Base-by-base conservation (phyloP, 352 stramenopile species). In the Albugo laibachii region DNA sequence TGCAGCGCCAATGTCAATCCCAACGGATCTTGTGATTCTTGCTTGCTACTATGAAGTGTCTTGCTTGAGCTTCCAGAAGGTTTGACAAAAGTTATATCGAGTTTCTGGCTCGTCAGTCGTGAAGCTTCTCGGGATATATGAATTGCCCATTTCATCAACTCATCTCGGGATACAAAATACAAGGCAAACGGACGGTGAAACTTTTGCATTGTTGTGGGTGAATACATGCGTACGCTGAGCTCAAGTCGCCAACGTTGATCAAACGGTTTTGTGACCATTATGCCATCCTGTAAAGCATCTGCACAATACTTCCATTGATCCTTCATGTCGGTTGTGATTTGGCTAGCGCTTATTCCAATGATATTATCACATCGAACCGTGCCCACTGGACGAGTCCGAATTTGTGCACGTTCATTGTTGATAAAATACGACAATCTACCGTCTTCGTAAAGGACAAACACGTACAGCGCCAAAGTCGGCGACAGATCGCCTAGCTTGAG, bases 81-180 rank as follows among this genome's bases (percentile, higher is more conserved):
- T 38, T 47, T 11, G 45, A 39, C 24, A 8, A 31, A 31, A 31
- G 3, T 31, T 8, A 31, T 10, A 46, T 92, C 76, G 45, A 83
- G 83, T 49, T 92, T 76, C 15, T 85, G 71, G 1, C 73, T 71
- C 8, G 72, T 83, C n/a, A 84, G 58, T 0, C 78, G 69, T 50
- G 84, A 85, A 2, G 71, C 73, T 43, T 88, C 75, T 13, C 78
- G 74, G 14, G 73, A 71, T 15, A 92, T 73, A 21, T 59, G 66
- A 31, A 78, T 69, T 13, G 73, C 76, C 78, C 78, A 92, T 48
- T 88, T 87, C 71, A 92, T 86, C 73, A 88, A 83, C 36, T 80
- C 65, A 35, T 92, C 72, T 40, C 84, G 70, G 0, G 62, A 69
- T 21, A 61, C 48, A 47, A 92, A 87, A 40, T 74, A 84, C 58